Evolutionary conservation across 768 basidiomycete species (phyloP), one percentile per base, ranked within the genome.

Genomic region (Epithele typhae): DNA sequence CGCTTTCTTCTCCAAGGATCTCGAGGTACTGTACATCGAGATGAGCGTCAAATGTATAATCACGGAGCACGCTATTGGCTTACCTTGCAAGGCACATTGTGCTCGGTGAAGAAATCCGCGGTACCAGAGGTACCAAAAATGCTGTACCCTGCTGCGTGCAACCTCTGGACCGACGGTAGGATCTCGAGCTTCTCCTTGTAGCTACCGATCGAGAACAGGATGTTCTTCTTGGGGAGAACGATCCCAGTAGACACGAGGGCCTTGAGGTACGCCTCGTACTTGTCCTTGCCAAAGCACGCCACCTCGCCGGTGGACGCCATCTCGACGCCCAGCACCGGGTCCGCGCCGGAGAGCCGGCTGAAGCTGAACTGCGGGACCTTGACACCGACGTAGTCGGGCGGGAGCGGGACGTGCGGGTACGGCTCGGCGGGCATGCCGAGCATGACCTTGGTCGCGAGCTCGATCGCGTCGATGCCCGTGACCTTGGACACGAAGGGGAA

Each of bases 321-420:
- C 73, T 99, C 96, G 35, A 98, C 95, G 59, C 96, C 95, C 11
- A 97, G 79, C 6, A 98, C 87, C 17, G 96, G 96, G 64, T 99
- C 96, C 17, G 96, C 96, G 21, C 96, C 96, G 17, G 92, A 94
- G 27, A 99, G 71, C 35, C 96, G 84, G 58, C 89, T 92, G 71
- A 98, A 99, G 58, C 90, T 93, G 81, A 98, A 99, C 66, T 99
- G 96, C n/a, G 96, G 93, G 3, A 96, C 95, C 73, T 99, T 99
- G 69, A 99, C 87, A 46, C 95, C 96, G 49, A 99, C 96, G 63
- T 98, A 99, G 63, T 97, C 91, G 30, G 79, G 61, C 3, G 96
- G 92, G 53, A 98, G 75, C 44, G 85, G 87, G 49, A 82, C 64
- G 40, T 92, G 90, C 15, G 95, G 96, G 66, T 97, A 98, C 6